These are phyloP conservation scores for Sporopachydermia cereana DNA, from an alignment of 1,139 yeast species.

Conservation along the genomic window DNA sequence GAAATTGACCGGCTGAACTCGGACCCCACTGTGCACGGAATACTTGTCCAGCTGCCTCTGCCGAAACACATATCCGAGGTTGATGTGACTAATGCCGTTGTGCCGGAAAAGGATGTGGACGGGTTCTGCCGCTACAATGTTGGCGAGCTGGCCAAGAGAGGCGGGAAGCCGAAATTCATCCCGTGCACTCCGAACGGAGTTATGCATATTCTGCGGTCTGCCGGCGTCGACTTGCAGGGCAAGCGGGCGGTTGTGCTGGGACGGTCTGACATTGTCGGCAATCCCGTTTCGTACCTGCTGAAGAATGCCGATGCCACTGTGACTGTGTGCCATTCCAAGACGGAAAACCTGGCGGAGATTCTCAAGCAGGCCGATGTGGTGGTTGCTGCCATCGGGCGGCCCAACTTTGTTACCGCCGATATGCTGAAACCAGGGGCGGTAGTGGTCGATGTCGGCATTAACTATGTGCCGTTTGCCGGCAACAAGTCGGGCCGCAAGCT, in stretches of 20 bases:
- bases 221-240: conserved; percentile 57
- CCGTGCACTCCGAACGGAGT: conserved; percentile 98
- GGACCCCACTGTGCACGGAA: conserved; percentile 67
- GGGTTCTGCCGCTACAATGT: conserved; percentile 88
- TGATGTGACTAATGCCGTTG: conserved; percentile 64
- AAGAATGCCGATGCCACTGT: conserved; percentile 78
- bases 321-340: conserved; percentile 72
- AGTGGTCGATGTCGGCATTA: conserved; percentile 94
- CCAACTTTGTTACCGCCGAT: conserved; percentile 74
- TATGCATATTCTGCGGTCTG: conserved; percentile 57
- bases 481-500: conserved; percentile 76
- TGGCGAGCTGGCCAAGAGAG: conserved; percentile 84
- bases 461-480: conserved; percentile 65
- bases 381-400: conserved; percentile 83
- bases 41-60: conserved; percentile 83
- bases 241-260: conserved; percentile 90
- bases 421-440: conserved; percentile 81
- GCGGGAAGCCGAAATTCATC: conserved; percentile 73
- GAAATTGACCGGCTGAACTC: conserved; percentile 54
- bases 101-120: conserved; percentile 81
- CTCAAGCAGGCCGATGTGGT: conserved; percentile 77
- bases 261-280: conserved; percentile 92
- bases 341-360: conserved; percentile 48
- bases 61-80: conserved; percentile 77
- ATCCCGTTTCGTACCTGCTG: conserved; percentile 78